Evolutionary conservation across 1,139 yeast genomes (phyloP).

Genomic region (Sugiyamaella novakii): DNA sequence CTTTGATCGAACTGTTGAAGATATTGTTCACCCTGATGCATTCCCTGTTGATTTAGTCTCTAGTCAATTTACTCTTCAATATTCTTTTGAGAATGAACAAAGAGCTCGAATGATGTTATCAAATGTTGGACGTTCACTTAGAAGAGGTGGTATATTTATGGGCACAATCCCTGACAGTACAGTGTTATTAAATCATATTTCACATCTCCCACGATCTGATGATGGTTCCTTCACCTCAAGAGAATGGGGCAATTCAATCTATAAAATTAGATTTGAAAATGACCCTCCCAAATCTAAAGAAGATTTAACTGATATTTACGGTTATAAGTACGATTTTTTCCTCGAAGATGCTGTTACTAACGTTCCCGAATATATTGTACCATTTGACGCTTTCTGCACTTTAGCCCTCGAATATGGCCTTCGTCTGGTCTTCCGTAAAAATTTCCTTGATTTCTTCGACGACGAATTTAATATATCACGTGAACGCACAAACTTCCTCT

Average conservation of each 20-base stretch:
- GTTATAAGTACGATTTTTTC: slow-evolving; percentile 79
- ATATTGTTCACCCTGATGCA: slow-evolving; percentile 67
- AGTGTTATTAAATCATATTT: slow-evolving; percentile 66
- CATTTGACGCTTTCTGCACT: slow-evolving; percentile 82
- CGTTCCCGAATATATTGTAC: slow-evolving; percentile 97
- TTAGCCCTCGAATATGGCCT: slow-evolving; percentile 83
- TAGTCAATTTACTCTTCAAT: slow-evolving; percentile 89
- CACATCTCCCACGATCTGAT: slow-evolving; percentile 30
- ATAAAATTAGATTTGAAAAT: slow-evolving; percentile 75
- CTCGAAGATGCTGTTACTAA: slow-evolving; percentile 92
- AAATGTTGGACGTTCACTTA: slow-evolving; percentile 75
- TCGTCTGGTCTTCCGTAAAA: slow-evolving; percentile 69
- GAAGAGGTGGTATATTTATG: slow-evolving; percentile 80
- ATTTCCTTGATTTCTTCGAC: slow-evolving; percentile 80
- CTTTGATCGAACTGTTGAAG: slow-evolving; percentile 68
- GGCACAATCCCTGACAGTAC: slow-evolving; percentile 96
- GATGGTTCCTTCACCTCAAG: not conserved
- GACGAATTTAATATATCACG: slow-evolving; percentile 70
- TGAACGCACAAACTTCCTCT: slow-evolving; percentile 50
- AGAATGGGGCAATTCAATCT: slow-evolving; percentile 83
- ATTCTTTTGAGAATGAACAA: slow-evolving; percentile 85
- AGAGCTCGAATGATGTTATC: slow-evolving; percentile 71
- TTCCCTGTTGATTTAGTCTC: slow-evolving; percentile 89
- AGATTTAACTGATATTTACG: slow-evolving; percentile 71
- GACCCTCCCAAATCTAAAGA: slow-evolving; percentile 70